Evolutionary conservation across 768 basidiomycete genomes (phyloP).

Genomic region (Leccinum disarticulatum): DNA sequence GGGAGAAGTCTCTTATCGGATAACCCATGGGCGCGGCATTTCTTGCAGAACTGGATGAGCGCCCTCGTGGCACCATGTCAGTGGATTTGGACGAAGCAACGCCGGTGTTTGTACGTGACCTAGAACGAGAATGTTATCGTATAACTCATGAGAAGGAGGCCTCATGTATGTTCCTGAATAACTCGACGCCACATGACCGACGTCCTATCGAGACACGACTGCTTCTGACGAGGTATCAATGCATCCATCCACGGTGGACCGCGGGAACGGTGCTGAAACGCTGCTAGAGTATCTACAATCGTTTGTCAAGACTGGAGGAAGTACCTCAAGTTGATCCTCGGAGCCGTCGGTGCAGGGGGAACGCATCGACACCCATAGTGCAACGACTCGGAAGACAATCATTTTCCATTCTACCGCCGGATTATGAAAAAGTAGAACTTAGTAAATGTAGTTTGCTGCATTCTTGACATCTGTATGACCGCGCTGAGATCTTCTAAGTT

Average conservation of each 20-base stretch:
- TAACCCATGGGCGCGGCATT: background rate
- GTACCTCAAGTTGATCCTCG: background rate
- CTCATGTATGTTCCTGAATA: background rate
- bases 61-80: background rate
- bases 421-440: too few species aligned
- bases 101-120: background rate
- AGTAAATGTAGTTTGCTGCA: too few species aligned
- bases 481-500: too few species aligned
- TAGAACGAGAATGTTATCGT: background rate
- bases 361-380: too few species aligned
- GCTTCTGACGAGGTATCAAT: background rate
- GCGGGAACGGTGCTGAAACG: too few species aligned
- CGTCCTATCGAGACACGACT: too few species aligned
- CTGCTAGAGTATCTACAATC: background rate
- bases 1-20: background rate
- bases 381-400: too few species aligned
- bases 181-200: background rate
- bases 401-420: too few species aligned
- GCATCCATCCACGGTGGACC: too few species aligned
- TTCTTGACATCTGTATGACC: too few species aligned
- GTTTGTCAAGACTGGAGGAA: background rate
- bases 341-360: background rate
- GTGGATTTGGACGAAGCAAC: background rate
- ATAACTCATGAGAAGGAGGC: too few species aligned
- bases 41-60: background rate